Conservation (phyloP, 2,329 filamentous ascomycete species). For the Aulographum hederae region DNA sequence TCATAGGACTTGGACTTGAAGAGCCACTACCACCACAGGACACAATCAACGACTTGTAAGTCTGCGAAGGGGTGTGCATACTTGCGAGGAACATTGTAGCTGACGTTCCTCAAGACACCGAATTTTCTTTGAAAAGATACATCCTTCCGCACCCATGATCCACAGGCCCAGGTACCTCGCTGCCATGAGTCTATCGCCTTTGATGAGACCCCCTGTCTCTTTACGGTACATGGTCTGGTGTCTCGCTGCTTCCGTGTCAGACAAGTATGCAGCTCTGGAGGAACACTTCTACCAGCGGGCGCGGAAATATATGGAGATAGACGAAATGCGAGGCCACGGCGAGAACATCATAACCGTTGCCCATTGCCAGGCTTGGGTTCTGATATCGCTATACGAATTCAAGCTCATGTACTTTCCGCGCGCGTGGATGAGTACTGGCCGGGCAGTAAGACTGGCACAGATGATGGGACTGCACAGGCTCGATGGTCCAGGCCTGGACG, state of each 20-base stretch:
- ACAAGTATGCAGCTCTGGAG: constrained; percentile 64
- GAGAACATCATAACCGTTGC: constrained; percentile 74
- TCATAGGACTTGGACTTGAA: constrained; percentile 65
- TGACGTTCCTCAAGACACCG: constrained; percentile 44
- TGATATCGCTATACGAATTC: constrained; percentile 77
- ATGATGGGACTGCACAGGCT: constrained; percentile 89
- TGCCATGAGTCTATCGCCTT: constrained; percentile 75
- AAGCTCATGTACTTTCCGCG: constrained; percentile 95
- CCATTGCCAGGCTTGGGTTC: constrained; percentile 68
- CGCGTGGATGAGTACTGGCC: constrained; percentile 83
- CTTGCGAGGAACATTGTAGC: not conserved
- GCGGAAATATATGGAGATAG: constrained; percentile 75
- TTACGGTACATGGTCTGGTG: constrained; percentile 93
- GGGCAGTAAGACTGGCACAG: constrained; percentile 60
- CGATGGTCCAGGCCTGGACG: constrained; percentile 66
- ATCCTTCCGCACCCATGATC: constrained; percentile 73
- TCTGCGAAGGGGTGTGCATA: too few species aligned
- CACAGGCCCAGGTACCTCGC: constrained; percentile 76
- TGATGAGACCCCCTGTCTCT: constrained; percentile 69
- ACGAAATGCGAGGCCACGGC: constrained; percentile 84
- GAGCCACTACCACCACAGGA: constrained; percentile 65
- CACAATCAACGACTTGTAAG: constrained; percentile 69
- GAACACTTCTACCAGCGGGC: constrained; percentile 80
- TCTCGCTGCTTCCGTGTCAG: constrained; percentile 67
- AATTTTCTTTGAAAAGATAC: constrained; percentile 80